Base-by-base conservation (phyloP, 2,329 filamentous ascomycete genomes). In the Nakataea oryzae region DNA sequence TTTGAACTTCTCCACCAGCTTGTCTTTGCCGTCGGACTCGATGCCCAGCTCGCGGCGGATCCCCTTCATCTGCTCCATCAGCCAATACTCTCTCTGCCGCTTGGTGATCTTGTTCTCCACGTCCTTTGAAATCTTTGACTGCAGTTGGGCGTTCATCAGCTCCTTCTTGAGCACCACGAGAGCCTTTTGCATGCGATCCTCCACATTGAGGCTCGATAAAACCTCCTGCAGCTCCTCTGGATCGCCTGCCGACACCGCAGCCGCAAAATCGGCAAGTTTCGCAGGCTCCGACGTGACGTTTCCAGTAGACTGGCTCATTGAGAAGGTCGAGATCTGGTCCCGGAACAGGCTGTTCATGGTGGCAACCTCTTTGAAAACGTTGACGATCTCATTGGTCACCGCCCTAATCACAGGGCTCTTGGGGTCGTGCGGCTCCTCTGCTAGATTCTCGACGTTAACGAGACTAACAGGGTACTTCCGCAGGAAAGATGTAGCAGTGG, bases 51-150 rank as follows among this genome's bases (percentile, higher is more conserved):
- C 95, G 63, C 95, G 85, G 63, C 91, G 89, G 71, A 99, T 99
- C 29, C 93, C 95, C 79, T 97, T 97, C 93, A 99, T 96, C 74
- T 99, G 96, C 76, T 99, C 95, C 91, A 96, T 96, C 58, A 99
- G 79, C 90, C 92, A 97, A 77, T 97, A 99, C 72, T 99, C 95
- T 61, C 95, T 87, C 74, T 99, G 95, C 32, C 93, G 88, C 77
- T 99, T 97, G 69, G 93, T 93, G 61, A 99, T 97, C 76, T 96
- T 97, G 71, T 86, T 91, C 74, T 97, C 95, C 24, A 99, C 96
- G 71, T 99, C 95, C 76, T 97, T 97, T 63, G 90, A 91, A 63
- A 99, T 97, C 80, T 97, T 99, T 63, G 90, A 93, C 74, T 97
- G 93, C 32, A 99, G 80, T 72, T 97, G 91, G 0, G 95, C 95